A percentile compares a stretch with the other conserved stretches of the same genome.
phyloP scores from a whole-genome alignment of 1,139 yeast species.

The Sugiyamaella novakii region DNA sequence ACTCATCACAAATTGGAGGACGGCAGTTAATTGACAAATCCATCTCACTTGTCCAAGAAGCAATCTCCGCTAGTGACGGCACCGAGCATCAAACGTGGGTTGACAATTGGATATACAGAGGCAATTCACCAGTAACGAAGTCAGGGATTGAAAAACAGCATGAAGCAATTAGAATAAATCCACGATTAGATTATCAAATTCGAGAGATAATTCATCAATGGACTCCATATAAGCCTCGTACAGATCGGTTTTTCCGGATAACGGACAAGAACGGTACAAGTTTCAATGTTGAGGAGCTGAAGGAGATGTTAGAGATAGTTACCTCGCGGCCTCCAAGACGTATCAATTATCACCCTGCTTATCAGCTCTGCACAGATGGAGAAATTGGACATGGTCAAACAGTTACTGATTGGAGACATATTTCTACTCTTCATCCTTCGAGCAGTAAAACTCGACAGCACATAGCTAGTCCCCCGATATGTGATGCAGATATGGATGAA shows the following conservation, averaged over 20 bases:
- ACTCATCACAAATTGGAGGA: constrained; percentile 1
- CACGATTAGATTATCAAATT: constrained; percentile 19
- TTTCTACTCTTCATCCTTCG: constrained; percentile 26
- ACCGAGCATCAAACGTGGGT: constrained; percentile 25
- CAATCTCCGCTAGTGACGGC: constrained; percentile 24
- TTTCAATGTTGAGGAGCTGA: constrained; percentile 32
- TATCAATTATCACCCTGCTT: constrained; percentile 32
- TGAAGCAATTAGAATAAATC: constrained; percentile 7
- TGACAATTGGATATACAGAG: constrained; percentile 18
- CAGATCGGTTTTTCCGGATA: constrained; percentile 33
- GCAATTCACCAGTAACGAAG: constrained; percentile 18
- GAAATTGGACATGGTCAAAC: constrained; percentile 33
- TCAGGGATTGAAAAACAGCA: constrained; percentile 20
- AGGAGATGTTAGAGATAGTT: constrained; percentile 31
- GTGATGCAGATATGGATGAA: constrained; percentile 17
- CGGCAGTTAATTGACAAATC: constrained; percentile 21
- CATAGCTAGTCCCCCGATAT: constrained; percentile 24
- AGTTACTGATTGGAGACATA: constrained; percentile 33
- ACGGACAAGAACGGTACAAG: constrained; percentile 31
- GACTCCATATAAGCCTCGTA: constrained; percentile 28
- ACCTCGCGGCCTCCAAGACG: constrained; percentile 35
- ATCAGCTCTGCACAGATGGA: constrained; percentile 33
- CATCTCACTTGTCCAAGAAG: constrained; percentile 22
- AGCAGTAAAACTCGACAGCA: constrained; percentile 29
- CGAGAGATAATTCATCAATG: constrained; percentile 29